These are phyloP conservation scores for Tetrahymena thermophila DNA, from an alignment of 73 alveolate species.

Conservation along the genomic window DNA sequence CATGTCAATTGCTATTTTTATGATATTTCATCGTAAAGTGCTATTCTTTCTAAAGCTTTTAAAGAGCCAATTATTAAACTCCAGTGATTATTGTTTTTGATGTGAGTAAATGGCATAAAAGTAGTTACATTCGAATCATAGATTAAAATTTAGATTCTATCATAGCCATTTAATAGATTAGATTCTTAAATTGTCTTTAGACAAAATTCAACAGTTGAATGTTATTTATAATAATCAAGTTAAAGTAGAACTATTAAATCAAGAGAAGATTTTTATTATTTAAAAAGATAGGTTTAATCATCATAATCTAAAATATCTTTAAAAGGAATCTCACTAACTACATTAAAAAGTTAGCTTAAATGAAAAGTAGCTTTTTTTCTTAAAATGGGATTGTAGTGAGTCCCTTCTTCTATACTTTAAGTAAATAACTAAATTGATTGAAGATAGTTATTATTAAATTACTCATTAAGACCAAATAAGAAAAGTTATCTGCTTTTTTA, in stretches of 20 bases:
- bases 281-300: background rate
- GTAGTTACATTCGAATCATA: background rate
- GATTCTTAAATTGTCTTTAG: background rate
- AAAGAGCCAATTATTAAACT: background rate
- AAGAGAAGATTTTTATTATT: background rate
- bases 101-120: background rate
- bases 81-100: background rate
- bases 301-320: background rate
- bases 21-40: background rate
- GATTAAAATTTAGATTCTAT: background rate
- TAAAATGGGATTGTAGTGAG: background rate
- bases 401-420: background rate
- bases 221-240: background rate
- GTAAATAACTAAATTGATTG: background rate
- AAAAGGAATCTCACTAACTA: background rate
- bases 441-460: background rate
- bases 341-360: background rate
- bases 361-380: background rate
- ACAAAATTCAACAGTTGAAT: background rate
- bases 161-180: background rate
- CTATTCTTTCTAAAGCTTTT: background rate
- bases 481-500: background rate
- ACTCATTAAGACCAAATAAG: background rate
- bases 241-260: background rate
- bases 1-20: background rate